Percentiles rank a stretch among this genome's conserved stretches.
Conservation (phyloP, 305 asterid genomes). For the Solanum hybrid region DNA sequence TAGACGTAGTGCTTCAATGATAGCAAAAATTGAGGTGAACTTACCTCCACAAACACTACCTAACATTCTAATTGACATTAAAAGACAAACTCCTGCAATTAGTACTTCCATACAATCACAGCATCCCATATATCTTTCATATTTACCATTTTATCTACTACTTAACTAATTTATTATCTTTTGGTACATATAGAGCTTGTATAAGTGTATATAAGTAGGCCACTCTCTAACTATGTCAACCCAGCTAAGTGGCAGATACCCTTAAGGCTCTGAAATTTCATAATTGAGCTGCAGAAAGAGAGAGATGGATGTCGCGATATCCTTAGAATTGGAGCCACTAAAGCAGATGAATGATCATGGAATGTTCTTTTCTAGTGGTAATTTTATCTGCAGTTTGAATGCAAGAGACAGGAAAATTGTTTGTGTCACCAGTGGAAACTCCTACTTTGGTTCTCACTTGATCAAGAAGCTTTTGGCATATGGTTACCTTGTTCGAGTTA, state of each 20-base stretch:
- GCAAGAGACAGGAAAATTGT: constrained; percentile 14
- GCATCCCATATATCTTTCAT: neutral
- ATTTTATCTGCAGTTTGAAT: constrained; percentile 2
- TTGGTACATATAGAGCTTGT: neutral
- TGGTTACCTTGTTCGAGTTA: constrained; percentile 25
- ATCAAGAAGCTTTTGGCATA: constrained; percentile 19
- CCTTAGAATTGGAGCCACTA: neutral
- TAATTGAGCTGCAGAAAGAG: neutral
- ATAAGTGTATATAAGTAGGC: neutral
- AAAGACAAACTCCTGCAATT: neutral
- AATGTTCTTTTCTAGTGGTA: neutral
- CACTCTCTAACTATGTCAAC: neutral
- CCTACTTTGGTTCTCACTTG: constrained; percentile 23
- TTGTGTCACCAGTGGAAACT: constrained; percentile 26
- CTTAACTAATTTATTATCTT: neutral
- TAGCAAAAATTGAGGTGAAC: neutral
- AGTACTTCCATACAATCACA: neutral
- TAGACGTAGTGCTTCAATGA: neutral
- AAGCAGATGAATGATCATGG: neutral
- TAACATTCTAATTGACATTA: neutral
- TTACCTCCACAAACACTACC: neutral
- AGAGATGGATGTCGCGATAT: neutral
- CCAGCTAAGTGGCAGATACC: neutral
- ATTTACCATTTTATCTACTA: neutral
- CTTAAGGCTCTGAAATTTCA: neutral